These are phyloP conservation scores for Bruguiera hainesii DNA, from an alignment of 441 rosid species.

Conservation along the genomic window DNA sequence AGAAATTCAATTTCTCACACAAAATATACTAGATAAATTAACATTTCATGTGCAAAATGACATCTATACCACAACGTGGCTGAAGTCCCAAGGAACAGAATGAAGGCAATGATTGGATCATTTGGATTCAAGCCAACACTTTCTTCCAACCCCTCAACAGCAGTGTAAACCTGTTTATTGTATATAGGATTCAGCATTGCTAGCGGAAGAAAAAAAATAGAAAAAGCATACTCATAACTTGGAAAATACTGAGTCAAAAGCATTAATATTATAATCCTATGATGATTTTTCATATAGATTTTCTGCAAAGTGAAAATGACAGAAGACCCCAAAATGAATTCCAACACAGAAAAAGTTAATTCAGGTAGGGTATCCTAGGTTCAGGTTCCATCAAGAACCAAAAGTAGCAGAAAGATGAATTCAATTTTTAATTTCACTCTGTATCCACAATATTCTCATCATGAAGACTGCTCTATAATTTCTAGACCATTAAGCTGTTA, in stretches of 20 bases:
- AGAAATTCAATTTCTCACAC: conserved; percentile 41
- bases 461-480: conserved; percentile 5
- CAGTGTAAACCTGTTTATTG: conserved; percentile 51
- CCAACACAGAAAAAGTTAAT: not conserved
- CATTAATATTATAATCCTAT: conserved; percentile 1
- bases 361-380: not conserved
- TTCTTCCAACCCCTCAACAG: conserved; percentile 71
- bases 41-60: conserved; percentile 29
- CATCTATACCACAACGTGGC: conserved; percentile 78
- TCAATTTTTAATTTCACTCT: not conserved
- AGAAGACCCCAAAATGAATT: conserved; percentile 11
- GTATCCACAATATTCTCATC: not conserved
- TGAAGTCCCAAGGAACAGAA: conserved; percentile 65
- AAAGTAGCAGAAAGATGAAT: not conserved
- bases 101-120: conserved; percentile 78
- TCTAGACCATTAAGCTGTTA: conserved; percentile 5
- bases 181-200: conserved; percentile 15
- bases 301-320: conserved; percentile 9
- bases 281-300: conserved; percentile 1
- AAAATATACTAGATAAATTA: conserved; percentile 18
- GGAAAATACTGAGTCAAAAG: not conserved
- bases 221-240: conserved; percentile 12
- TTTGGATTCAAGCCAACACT: conserved; percentile 74
- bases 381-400: conserved; percentile 9
- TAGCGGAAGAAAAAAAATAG: not conserved